Evolutionary conservation across 2,329 filamentous ascomycete genomes (phyloP), one percentile per base, ranked within the genome.

Genomic region (Cercospora sp.): DNA sequence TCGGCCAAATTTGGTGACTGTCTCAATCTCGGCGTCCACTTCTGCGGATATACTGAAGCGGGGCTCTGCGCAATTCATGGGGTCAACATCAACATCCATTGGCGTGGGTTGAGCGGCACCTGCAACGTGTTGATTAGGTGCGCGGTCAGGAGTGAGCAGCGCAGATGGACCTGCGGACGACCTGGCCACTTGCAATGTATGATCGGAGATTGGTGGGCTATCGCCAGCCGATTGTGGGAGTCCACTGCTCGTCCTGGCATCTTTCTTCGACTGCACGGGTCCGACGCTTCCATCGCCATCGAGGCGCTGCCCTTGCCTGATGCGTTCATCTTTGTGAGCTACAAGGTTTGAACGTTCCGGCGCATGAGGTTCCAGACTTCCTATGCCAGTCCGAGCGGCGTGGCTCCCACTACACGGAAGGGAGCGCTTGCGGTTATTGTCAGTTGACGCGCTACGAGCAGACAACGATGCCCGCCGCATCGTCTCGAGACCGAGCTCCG

Each of bases 401-500:
- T 66, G 75, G 18, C 69, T 72, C 57, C 72, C 70, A 28, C 72
- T 70, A 69, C 74, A 74, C 3, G 74, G 72, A 4, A 73, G 66
- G 66, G 73, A 74, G 32, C 76, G 65, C 34, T 74, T 75, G 55
- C 77, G 76, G 61, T 76, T 74, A 67, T 75, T 71, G 32, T 72
- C 70, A n/a, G 71, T 73, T 7, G 66, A 63, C 10, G 66, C 69
- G 34, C 70, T 74, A 55, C 74, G 72, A 74, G 73, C 71, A 66
- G 77, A 75, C 71, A 78, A 37, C 76, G 80, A 88, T 82, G 81
- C 87, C 80, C 85, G 89, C 81, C 94, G 89, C 73, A 97, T 86
- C 72, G 92, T 92, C 65, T 91, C 93, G 32, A 94, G 92, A 63
- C 93, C 94, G 70, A 97, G 91, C 63, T 91, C 89, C 59, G 91